These are phyloP conservation scores for Vitis hybrid DNA, from an alignment of 177 flowering plant genomes.

Conservation along the genomic window DNA sequence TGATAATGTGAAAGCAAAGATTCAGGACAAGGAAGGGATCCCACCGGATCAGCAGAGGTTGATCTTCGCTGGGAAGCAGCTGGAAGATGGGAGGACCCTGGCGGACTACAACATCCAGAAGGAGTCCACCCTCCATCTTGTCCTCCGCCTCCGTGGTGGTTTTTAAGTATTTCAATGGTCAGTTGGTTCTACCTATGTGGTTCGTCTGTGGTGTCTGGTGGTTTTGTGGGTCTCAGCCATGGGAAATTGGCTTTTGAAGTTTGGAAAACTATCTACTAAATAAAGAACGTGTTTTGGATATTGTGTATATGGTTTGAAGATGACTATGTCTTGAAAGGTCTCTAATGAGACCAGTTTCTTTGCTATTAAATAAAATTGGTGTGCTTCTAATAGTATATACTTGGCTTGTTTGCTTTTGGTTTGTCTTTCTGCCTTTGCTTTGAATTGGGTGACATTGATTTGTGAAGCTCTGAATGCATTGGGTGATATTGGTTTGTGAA, in stretches of 20 bases:
- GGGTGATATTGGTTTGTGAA: too few species aligned
- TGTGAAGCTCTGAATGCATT: too few species aligned
- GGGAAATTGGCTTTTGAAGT: not conserved
- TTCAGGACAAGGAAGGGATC: slow-evolving; percentile 48
- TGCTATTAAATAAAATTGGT: too few species aligned
- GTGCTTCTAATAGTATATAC: too few species aligned
- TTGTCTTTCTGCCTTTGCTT: too few species aligned
- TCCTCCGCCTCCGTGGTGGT: slow-evolving; percentile 48
- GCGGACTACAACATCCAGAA: slow-evolving; percentile 45
- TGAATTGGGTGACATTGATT: too few species aligned
- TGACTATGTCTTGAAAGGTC: not conserved
- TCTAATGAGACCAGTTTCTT: too few species aligned
- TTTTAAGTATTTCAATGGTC: not conserved
- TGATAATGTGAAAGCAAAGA: slow-evolving; percentile 43
- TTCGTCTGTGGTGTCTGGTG: not conserved
- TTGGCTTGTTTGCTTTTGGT: too few species aligned
- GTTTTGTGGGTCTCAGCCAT: not conserved
- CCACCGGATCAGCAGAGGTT: slow-evolving; percentile 49
- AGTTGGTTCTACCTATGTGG: too few species aligned
- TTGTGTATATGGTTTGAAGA: too few species aligned
- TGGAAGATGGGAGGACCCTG: slow-evolving; percentile 44
- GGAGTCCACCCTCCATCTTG: slow-evolving; percentile 46
- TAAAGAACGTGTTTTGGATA: too few species aligned
- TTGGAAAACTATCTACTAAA: too few species aligned
- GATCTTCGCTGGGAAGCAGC: slow-evolving; percentile 49